Conservation (phyloP, 257 asterid species). For the Rehmannia glutinosa region DNA sequence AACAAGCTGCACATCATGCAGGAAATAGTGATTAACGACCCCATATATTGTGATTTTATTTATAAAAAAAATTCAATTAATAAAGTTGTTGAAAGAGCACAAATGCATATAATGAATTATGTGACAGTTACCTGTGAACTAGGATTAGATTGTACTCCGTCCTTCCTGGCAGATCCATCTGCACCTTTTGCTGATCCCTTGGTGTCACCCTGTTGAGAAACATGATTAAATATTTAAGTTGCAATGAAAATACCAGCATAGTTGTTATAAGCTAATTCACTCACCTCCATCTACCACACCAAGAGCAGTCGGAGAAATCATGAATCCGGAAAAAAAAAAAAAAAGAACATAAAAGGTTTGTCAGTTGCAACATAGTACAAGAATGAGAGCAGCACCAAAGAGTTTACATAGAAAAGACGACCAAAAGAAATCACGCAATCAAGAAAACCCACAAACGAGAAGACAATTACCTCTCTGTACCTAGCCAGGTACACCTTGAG, state of each 20-base stretch:
- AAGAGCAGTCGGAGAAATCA: constrained; percentile 4
- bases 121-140: constrained; percentile 41
- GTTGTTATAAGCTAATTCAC: constrained; percentile 10
- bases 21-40: not conserved
- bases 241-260: not conserved
- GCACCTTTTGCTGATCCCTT: constrained; percentile 62
- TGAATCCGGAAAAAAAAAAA: constrained; percentile 3
- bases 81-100: too few relatives aligned
- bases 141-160: constrained; percentile 41
- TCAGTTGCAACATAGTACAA: constrained; percentile 14
- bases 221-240: not conserved
- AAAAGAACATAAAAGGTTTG: not conserved
- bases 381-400: not conserved
- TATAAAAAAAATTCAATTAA: too few relatives aligned
- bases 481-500: constrained; percentile 61
- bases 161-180: constrained; percentile 58
- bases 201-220: constrained; percentile 55
- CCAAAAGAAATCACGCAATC: not conserved
- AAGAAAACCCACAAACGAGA: not conserved
- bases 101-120: not conserved
- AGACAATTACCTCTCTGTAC: constrained; percentile 59
- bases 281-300: constrained; percentile 66
- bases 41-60: not conserved
- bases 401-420: not conserved
- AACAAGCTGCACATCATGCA: constrained; percentile 32